These are phyloP conservation scores for Dimocarpus longan DNA, from an alignment of 345 rosid species.

Conservation along the genomic window DNA sequence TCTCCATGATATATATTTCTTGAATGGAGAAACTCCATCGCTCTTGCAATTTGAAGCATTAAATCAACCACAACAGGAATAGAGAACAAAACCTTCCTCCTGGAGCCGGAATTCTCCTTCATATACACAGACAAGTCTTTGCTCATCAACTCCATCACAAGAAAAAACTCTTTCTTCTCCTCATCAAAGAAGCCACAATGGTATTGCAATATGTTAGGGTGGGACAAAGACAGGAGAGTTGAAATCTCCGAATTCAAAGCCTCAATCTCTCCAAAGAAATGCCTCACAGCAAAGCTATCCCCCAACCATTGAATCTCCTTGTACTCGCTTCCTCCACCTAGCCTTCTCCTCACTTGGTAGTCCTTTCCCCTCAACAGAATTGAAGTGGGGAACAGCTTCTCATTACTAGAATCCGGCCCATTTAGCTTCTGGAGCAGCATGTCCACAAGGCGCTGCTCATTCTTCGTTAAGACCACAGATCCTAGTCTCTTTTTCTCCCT, in stretches of 20 bases:
- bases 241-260: conserved; percentile 60
- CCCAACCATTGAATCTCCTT: conserved; percentile 97
- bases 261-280: conserved; percentile 59
- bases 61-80: conserved; percentile 76
- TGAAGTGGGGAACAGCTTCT: conserved; percentile 64
- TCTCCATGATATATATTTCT: conserved; percentile 65
- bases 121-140: conserved; percentile 65
- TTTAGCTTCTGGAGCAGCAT: conserved; percentile 61
- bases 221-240: conserved; percentile 66
- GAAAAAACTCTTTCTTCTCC: conserved; percentile 68
- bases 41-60: conserved; percentile 89
- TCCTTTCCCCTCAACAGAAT: conserved; percentile 66
- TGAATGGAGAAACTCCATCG: conserved; percentile 89
- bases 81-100: conserved; percentile 55
- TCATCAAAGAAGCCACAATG: conserved; percentile 77
- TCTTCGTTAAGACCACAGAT: conserved; percentile 46
- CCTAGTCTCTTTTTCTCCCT: conserved; percentile 53
- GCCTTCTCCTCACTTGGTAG: conserved; percentile 67
- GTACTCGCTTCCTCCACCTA: conserved; percentile 62
- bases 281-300: conserved; percentile 66
- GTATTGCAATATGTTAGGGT: conserved; percentile 77
- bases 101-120: conserved; percentile 72
- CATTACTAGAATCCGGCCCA: conserved; percentile 39
- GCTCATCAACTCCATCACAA: conserved; percentile 83
- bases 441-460: conserved; percentile 64